A percentile compares a stretch with the other conserved stretches of the same genome.
phyloP scores from a whole-genome alignment of 352 stramenopile genomes.

The Discostella stelligera region DNA sequence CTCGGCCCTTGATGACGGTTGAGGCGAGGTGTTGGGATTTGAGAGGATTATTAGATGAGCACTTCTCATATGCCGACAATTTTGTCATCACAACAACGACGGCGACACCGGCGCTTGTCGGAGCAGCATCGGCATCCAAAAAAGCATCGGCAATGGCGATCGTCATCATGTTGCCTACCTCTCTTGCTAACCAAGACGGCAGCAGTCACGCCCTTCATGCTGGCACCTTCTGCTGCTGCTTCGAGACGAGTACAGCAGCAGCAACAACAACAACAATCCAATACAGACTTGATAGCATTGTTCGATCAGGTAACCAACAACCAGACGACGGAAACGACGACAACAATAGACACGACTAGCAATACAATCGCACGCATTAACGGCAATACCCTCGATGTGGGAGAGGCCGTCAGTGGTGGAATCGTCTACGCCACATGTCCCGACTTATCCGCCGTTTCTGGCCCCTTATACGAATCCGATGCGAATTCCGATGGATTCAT shows the following conservation, averaged over 20 bases:
- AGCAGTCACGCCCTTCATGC: background rate
- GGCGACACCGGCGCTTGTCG: too few species aligned
- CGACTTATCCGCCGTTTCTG: constrained; percentile 27
- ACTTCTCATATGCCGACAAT: background rate
- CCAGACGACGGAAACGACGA: background rate
- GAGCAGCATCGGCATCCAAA: background rate
- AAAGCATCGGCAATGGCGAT: background rate
- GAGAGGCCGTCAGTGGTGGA: background rate
- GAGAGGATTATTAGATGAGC: too few species aligned
- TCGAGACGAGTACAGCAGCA: background rate
- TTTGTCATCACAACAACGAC: background rate
- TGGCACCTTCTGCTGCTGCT: background rate
- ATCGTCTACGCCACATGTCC: constrained; percentile 8
- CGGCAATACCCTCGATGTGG: background rate
- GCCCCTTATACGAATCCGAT: constrained; percentile 31
- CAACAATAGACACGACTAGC: background rate
- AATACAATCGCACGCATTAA: background rate
- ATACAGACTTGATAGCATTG: background rate
- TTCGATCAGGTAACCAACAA: background rate
- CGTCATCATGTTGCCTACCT: background rate
- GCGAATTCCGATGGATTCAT: constrained; percentile 32
- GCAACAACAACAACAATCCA: background rate
- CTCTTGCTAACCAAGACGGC: background rate
- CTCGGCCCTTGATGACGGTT: too few species aligned
- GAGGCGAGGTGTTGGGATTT: too few species aligned